Base-by-base conservation (phyloP, 2,329 filamentous ascomycete genomes). In the Ilyonectria robusta region DNA sequence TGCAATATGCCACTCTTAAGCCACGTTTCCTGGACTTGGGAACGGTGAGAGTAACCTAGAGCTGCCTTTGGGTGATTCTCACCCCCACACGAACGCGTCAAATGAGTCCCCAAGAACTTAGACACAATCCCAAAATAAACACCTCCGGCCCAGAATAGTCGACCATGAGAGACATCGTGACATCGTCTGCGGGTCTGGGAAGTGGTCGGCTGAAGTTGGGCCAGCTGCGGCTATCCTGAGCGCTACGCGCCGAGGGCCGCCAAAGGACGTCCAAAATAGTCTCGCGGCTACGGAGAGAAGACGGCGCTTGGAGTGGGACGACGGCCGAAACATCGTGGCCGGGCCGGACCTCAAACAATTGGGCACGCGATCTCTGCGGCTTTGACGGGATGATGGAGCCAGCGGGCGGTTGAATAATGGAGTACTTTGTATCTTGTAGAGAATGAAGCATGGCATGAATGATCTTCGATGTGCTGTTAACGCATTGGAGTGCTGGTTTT, bases 231-330 rank as follows among this genome's bases (percentile, higher is more conserved):
- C 40, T 65, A 61, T 58, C 59, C 31, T 26, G 40, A 58, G 29
- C 29, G 50, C 42, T 73, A 64, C 61, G 65, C 68, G 57, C 61
- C n/a, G 40, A 9, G 40, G 23, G 9, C 33, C 26, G 26, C 10
- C 2, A 15, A 19, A 53, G 33, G 19, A 51, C 23, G 17, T 69
- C 46, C n/a, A 68, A 72, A 75, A 75, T 75, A 75, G 70, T 33
- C 72, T 56, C 68, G 72, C 72, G 71, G 56, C 66, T 73, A 73
- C 59, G n/a, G 21, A 50, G 53, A 35, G 35, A 37, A 23, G n/a
- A 9, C 53, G 59, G 59, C 59, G 59, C 59, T 66, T 60, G 57
- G 50, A 53, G n/a, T 53, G 50, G 50, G 29, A 53, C 31, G 50
- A 35, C 26, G 51, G 63, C 26, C 62, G 62, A 65, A 55, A 60